Percentiles rank a stretch among this genome's conserved stretches.
These are phyloP conservation scores for Podospora sp. DNA, from an alignment of 495 filamentous ascomycete genomes.

Conservation along the genomic window DNA sequence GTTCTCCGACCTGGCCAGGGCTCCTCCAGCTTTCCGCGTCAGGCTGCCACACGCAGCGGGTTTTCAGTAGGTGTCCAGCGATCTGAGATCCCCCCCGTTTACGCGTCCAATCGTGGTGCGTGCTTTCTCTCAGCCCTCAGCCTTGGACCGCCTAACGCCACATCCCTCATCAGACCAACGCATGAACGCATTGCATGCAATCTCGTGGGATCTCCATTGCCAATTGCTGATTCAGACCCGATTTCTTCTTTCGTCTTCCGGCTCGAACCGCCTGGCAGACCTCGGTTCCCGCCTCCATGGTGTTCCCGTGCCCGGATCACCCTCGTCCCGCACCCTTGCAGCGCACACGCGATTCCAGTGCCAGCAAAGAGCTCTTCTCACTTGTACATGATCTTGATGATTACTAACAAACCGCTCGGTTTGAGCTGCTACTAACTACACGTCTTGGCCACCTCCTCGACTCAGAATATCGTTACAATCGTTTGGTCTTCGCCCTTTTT, in stretches of 20 bases:
- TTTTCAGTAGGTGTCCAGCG: neutral
- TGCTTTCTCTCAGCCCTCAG: conserved; percentile 7
- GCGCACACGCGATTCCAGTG: conserved; percentile 6
- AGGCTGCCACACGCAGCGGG: neutral
- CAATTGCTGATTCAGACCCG: conserved; percentile 35
- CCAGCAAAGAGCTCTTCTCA: neutral
- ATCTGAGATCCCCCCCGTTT: conserved; percentile 6
- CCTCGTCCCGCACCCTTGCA: conserved; percentile 25
- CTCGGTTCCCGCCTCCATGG: conserved; percentile 27
- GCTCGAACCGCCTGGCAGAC: conserved; percentile 17
- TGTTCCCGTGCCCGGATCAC: conserved; percentile 32
- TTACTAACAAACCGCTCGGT: conserved; percentile 2
- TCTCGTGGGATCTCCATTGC: conserved; percentile 30
- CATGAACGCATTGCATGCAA: conserved; percentile 42
- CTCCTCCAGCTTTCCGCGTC: neutral
- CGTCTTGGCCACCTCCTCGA: neutral
- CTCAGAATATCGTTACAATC: conserved; percentile 22
- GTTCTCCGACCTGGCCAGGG: conserved; percentile 7
- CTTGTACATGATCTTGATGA: neutral
- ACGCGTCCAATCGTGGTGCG: conserved; percentile 2
- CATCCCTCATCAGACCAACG: conserved; percentile 13
- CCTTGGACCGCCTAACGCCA: neutral
- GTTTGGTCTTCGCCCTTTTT: neutral
- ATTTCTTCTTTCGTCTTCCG: conserved; percentile 16
- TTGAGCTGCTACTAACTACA: neutral